Base-by-base conservation (phyloP, 768 basidiomycete species). In the Xerocomus potaroensis region DNA sequence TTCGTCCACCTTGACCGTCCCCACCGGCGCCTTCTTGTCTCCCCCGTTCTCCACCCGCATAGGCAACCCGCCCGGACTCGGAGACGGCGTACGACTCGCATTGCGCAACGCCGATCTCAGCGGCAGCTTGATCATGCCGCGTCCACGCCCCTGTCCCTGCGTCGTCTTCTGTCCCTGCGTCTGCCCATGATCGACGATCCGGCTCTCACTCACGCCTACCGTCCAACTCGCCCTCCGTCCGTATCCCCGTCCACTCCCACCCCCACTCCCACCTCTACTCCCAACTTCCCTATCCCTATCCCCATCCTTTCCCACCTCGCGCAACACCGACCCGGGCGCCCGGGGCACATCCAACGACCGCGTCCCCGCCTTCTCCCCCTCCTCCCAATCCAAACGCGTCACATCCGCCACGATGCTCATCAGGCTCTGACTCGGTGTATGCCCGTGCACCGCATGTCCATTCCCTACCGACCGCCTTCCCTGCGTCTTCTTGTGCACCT, bases 331-430 rank as follows among this genome's bases (percentile, higher is more conserved):
- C 12, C 47, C 46, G 1, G 51, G 60, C 22, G 58, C 58, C 11
- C 57, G 53, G 5, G 54, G 53, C 15, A 66, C 24, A 34, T 66
- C 64, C 45, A 66, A 26, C 8, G 63, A 64, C 31, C 33, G 39
- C 9, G 46, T 8, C 43, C 26, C 40, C n/a, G 50, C 45, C 26
- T 21, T 7, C 27, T 39, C 33, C 8, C 8, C 24, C 5, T 30
- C 11, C 9, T 18, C 24, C 29, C 27, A 69, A 42, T 74, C 73
- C 45, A 64, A 55, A 37, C 66, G 66, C 21, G 81, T 62, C 36
- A 85, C 78, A 46, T 71, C 76, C 56, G 85, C 83, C 8, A 87
- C 79, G 52, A 87, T 80, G 55, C 77, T 80, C 82, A 87, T 81
- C 59, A 86, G 63, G 34, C 76, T 83, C 32, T 56, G 56, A 16